phyloP scores from a whole-genome alignment of 768 basidiomycete species.

The Hygrophorus pudorinus region DNA sequence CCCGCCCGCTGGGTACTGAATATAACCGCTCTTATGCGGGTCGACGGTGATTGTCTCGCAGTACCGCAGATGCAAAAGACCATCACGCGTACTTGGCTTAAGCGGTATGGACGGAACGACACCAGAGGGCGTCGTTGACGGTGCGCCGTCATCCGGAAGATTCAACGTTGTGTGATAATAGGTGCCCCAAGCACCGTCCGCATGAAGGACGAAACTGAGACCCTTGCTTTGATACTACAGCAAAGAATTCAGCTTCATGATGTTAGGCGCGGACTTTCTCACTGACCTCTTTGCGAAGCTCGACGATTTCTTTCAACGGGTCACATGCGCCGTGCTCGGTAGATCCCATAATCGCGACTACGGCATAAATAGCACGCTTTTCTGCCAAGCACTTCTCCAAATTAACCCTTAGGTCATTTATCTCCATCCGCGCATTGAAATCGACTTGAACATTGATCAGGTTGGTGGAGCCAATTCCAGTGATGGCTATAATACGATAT shows the following conservation, averaged over 20 bases:
- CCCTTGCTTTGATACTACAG: constrained; percentile 18
- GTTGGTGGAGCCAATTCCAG: constrained; percentile 33
- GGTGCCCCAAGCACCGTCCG: constrained; percentile 38
- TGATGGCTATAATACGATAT: constrained; percentile 20
- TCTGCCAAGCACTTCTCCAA: constrained; percentile 21
- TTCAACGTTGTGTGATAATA: constrained; percentile 22
- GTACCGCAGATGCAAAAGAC: constrained; percentile 17
- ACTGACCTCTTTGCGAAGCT: constrained; percentile 20
- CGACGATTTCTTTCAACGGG: constrained; percentile 26
- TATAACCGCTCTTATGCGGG: constrained; percentile 35
- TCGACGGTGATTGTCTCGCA: constrained; percentile 30
- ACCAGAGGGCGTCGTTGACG: constrained; percentile 3
- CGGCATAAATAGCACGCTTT: constrained; percentile 27
- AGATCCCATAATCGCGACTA: constrained; percentile 33
- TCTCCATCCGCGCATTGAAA: constrained; percentile 24
- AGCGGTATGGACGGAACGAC: constrained; percentile 21
- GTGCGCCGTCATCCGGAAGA: background rate
- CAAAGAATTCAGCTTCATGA: background rate
- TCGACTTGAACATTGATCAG: constrained; percentile 26
- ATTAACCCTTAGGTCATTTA: constrained; percentile 14
- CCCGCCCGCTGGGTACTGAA: constrained; percentile 33
- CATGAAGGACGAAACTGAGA: constrained; percentile 30
- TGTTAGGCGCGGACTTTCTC: background rate
- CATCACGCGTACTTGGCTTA: constrained; percentile 17
- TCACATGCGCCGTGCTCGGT: constrained; percentile 36